These are phyloP conservation scores for Malassezia obtusa DNA, from an alignment of 1,284 basidiomycete genomes.

Conservation along the genomic window DNA sequence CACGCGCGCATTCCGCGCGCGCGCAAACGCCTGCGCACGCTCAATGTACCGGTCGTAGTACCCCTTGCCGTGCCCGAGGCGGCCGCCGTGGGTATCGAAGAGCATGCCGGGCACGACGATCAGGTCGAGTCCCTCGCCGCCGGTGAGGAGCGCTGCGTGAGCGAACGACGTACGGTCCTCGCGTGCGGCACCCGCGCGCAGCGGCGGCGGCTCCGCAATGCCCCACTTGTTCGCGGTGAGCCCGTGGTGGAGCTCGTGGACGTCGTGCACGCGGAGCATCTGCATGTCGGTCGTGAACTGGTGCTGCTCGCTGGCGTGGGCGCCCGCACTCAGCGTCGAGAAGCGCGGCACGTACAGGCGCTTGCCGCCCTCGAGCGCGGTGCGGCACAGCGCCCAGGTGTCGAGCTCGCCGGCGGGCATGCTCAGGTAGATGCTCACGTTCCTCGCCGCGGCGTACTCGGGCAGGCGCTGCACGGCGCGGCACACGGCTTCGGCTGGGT, in stretches of 20 bases:
- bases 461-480: conserved; percentile 9
- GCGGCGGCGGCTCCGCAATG: conserved; percentile 46
- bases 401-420: conserved; percentile 45
- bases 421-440: conserved; percentile 48
- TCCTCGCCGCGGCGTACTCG: conserved; percentile 29
- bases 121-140: conserved; percentile 47
- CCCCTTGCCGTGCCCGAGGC: conserved; percentile 50
- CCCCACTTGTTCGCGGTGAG: conserved; percentile 48
- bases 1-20: not conserved
- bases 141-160: conserved; percentile 37
- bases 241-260: conserved; percentile 27
- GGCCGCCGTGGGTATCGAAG: conserved; percentile 44
- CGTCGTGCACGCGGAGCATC: conserved; percentile 46
- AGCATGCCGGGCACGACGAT: conserved; percentile 49
- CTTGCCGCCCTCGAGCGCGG: conserved; percentile 40
- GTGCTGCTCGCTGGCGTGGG: conserved; percentile 15
- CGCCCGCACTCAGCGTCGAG: conserved; percentile 29
- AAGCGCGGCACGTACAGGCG: conserved; percentile 49
- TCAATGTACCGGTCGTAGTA: conserved; percentile 50
- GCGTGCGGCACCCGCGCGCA: conserved; percentile 26
- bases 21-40: not conserved
- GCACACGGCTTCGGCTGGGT: not conserved
- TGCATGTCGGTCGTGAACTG: conserved; percentile 46
- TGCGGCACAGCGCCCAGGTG: conserved; percentile 47
- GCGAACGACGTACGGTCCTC: conserved; percentile 23